phyloP scores from a whole-genome alignment of 768 basidiomycete species.

The Boletus eberwhitei region DNA sequence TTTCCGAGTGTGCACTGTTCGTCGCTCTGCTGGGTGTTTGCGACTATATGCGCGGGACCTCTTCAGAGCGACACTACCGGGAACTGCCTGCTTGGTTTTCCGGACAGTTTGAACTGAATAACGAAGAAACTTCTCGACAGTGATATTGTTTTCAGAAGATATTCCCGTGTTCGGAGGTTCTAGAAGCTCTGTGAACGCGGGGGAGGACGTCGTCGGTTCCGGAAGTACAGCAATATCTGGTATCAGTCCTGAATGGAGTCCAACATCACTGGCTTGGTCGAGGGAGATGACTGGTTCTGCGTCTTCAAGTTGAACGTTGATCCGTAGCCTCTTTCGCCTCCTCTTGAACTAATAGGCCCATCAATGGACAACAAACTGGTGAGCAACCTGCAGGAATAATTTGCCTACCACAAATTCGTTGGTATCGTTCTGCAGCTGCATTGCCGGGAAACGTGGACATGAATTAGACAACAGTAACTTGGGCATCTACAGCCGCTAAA shows the following conservation, averaged over 20 bases:
- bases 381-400: background rate
- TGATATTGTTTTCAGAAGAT: conserved; percentile 10
- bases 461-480: background rate
- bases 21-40: background rate
- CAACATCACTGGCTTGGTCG: background rate
- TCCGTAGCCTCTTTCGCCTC: conserved; percentile 23
- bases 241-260: conserved; percentile 3
- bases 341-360: conserved; percentile 21
- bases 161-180: background rate
- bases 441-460: background rate
- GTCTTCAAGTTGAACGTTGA: background rate
- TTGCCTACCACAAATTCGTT: conserved; percentile 26
- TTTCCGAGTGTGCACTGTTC: background rate
- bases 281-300: background rate
- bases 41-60: conserved; percentile 21
- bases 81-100: background rate
- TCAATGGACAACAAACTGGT: background rate
- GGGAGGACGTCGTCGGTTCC: conserved; percentile 5
- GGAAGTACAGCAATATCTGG: conserved; percentile 19
- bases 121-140: conserved; percentile 28
- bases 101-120: background rate
- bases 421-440: conserved; percentile 5
- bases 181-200: background rate
- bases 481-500: no score
- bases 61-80: background rate